Base-by-base conservation (phyloP, 805 yeast genomes). In the Candida methanosorbosa region DNA sequence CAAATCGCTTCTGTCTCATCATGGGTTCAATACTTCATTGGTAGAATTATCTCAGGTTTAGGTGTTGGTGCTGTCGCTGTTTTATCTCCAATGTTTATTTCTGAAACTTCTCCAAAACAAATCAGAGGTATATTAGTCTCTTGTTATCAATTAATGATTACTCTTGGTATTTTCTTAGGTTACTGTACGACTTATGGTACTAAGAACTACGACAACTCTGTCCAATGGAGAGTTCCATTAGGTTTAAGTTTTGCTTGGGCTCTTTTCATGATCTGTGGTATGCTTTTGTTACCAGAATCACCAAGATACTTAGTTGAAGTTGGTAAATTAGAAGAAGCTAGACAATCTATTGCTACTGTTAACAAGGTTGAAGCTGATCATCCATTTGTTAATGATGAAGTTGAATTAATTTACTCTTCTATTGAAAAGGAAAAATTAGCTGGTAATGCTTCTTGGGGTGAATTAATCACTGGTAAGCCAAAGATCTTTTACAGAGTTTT, bases 121-220 rank as follows among this genome's bases (percentile, higher is more conserved):
- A 59, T 79, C 29, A 74, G 87, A 72, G 86, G 86, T 56, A 66
- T 81, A 26, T 65, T 79, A 38, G 85, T 80, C 35, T 73, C 80
- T 28, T 72, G 76, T 47, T 80, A 71, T 66, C 87, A 80, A 59
- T 64, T 80, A 54, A 75, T 70, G 70, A 72, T 78, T 43, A 79
- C 86, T 28, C 59, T 72, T 32, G 87, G 86, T 64, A 79, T 79
- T 46, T 74, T 79, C 54, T 57, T 78, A 40, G 87, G 86, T 50
- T 76, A 77, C 63, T 70, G 82, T 59, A 66, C 76, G 30, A 75
- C 75, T 36, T 79, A 64, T 52, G 85, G 80, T 45, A 76, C 84
- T 39, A 56, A 52, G 35, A 59, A 53, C 32, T 70, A 68, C 50
- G 21, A 40, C 18, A 67, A 66, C 50, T 68, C 76, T 13, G 61